phyloP scores from a whole-genome alignment of 2,329 filamentous ascomycete genomes.

The Scortechinia acanthostroma region DNA sequence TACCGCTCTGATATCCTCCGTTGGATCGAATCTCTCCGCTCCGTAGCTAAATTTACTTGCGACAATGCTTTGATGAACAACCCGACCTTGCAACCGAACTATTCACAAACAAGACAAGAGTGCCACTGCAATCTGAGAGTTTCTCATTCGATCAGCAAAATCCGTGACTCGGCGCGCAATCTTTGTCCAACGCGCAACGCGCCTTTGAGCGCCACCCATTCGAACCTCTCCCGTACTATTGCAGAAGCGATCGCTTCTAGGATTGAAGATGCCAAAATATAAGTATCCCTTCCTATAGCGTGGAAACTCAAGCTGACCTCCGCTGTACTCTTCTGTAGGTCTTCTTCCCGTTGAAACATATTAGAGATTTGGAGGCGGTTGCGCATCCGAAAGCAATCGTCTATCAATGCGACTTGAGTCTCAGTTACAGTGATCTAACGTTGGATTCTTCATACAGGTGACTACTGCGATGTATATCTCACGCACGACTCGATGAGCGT shows the following conservation, averaged over 20 bases:
- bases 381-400: no score
- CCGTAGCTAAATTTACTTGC: no score
- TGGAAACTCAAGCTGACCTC: neutral
- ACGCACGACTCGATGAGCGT: constrained; percentile 99
- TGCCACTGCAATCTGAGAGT: no score
- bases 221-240: neutral
- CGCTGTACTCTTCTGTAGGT: constrained; percentile 2
- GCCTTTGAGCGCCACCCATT: neutral
- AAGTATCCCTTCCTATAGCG: neutral
- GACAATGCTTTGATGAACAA: no score
- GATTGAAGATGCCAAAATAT: constrained; percentile 2
- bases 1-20: no score
- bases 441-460: no score
- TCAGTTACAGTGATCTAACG: no score
- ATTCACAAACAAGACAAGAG: no score
- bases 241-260: neutral
- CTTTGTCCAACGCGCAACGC: constrained; percentile 1
- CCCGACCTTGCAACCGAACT: no score
- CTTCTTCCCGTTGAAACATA: neutral
- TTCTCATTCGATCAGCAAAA: no score
- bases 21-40: no score
- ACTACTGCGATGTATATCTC: constrained; percentile 99
- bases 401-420: neutral
- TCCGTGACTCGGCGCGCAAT: neutral
- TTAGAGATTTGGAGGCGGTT: no score